Base-by-base conservation (phyloP, 1,284 basidiomycete species). In the Marasmius tenuissimus region DNA sequence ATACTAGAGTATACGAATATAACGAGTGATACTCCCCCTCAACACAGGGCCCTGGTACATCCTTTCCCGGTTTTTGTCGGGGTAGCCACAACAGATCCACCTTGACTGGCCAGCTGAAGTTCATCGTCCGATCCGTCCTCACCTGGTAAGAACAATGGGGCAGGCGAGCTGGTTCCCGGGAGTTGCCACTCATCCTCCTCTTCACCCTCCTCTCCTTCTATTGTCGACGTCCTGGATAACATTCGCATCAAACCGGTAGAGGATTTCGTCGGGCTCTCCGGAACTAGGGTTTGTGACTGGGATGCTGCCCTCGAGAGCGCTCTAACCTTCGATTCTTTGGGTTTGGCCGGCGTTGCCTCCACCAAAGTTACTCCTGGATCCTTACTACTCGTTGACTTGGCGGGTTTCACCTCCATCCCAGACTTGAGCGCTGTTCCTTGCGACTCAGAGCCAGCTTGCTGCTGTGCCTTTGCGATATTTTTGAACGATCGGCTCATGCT, bases 401-500 rank as follows among this genome's bases (percentile, higher is more conserved):
- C 64, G 61, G 57, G 66, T 65, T 53, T 61, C 55, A 53, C 50
- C 58, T 61, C 61, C 42, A 45, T 49, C 34, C 18, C 34, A 7
- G 63, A 57, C 47, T 57, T 64, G 57, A 59, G 65, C 16, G 57
- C 52, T 4, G 53, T 40, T 10, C 53, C 42, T 1, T 57, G 54
- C 10, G 60, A 58, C 12, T 55, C 62, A 27, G 47, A 51, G 18
- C 37, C 35, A 51, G 52, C 57, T 39, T 48, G 59, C 49, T 56
- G 56, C 63, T 73, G 75, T 33, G 72, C 64, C 59, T 73, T 78
- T 0, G 76, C 75, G n/a, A 47, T 8, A 47, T 47, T 11, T 68
- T 85, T 88, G 75, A 91, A 89, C 22, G 75, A 82, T 27, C 86
- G 81, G 12, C 84, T 85, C 89, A 91, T 91, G 72, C 86, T 90